These are phyloP conservation scores for Apiospora arundinis DNA, from an alignment of 2,329 filamentous ascomycete genomes.

Conservation along the genomic window DNA sequence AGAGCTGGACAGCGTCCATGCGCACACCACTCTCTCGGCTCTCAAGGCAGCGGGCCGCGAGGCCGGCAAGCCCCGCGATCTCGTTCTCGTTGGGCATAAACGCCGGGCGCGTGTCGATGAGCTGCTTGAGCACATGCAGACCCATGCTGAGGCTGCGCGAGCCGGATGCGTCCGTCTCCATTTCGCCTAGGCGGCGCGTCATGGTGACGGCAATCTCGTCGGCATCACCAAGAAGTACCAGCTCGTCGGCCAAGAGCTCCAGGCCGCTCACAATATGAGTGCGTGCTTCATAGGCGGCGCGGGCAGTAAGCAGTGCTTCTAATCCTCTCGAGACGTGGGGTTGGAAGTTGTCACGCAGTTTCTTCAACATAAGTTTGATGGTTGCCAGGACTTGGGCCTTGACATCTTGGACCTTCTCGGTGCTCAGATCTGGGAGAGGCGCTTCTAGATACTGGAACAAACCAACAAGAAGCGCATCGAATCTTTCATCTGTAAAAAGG, in stretches of 20 bases:
- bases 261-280: constrained; percentile 77
- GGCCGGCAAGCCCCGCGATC: constrained; percentile 55
- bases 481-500: constrained; percentile 70
- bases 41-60: constrained; percentile 64
- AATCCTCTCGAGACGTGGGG: constrained; percentile 73
- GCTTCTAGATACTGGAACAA: constrained; percentile 76
- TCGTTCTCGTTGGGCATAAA: constrained; percentile 60
- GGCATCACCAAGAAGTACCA: constrained; percentile 69
- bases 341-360: constrained; percentile 69
- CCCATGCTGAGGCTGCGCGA: constrained; percentile 66
- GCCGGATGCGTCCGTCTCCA: constrained; percentile 51
- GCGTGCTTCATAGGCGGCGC: constrained; percentile 70
- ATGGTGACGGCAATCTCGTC: constrained; percentile 65
- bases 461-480: constrained; percentile 69
- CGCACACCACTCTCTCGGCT: constrained; percentile 67
- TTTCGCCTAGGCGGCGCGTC: constrained; percentile 53
- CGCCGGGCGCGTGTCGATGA: constrained; percentile 56
- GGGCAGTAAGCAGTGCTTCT: constrained; percentile 69
- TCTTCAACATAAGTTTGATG: constrained; percentile 74
- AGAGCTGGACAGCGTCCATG: constrained; percentile 82
- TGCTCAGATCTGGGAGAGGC: constrained; percentile 57
- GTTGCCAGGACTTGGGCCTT: constrained; percentile 78
- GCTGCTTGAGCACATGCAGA: constrained; percentile 65
- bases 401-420: constrained; percentile 73
- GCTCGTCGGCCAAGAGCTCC: constrained; percentile 75